Evolutionary conservation across 2,329 filamentous ascomycete species (phyloP), one percentile per base, ranked within the genome.

Genomic region (Teratosphaeria gauchensis): DNA sequence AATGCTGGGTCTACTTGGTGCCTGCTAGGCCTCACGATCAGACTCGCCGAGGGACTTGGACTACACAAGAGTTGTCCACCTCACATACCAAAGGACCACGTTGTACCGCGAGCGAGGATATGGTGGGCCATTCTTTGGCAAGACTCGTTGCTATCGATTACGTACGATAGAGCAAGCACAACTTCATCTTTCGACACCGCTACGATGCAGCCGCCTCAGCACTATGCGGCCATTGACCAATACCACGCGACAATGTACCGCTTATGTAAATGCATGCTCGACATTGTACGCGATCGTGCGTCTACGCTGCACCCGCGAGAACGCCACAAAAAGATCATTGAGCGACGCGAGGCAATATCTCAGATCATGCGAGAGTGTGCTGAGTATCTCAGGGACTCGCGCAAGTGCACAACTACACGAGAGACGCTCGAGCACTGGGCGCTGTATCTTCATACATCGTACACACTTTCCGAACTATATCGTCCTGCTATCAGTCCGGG

Each of bases 121-220:
- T 79, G 78, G 77, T 86, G 83, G 83, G 82, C 82, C 1, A 77
- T 85, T 63, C 77, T 84, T 33, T 86, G 83, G 83, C 83, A 85
- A 66, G 83, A 86, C 64, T 84, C 81, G 58, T 75, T 85, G 53
- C 78, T 86, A 28, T 85, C 82, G 8, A 79, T 86, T 33, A 85
- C 82, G 2, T 86, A 85, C 65, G 83, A 86, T 64, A 74, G 83
- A 42, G 78, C 78, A 1, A 82, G 81, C 1, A 81, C 80, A 14
- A 79, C 75, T 30, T 80, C 81, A 5, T 79, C 82, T n/a, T 74
- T 77, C 56, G 78, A 79, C 60, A 76, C 77, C 1, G 76, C 78
- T 53, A 77, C 80, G 35, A 72, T 71, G 70, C 67, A 66, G 3
- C 69, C 69, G 63, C 71, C 71, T 4, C 65, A 71, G 56, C 63